phyloP scores from a whole-genome alignment of 2,329 filamentous ascomycete genomes.

The Conoideocrella luteorostrata region DNA sequence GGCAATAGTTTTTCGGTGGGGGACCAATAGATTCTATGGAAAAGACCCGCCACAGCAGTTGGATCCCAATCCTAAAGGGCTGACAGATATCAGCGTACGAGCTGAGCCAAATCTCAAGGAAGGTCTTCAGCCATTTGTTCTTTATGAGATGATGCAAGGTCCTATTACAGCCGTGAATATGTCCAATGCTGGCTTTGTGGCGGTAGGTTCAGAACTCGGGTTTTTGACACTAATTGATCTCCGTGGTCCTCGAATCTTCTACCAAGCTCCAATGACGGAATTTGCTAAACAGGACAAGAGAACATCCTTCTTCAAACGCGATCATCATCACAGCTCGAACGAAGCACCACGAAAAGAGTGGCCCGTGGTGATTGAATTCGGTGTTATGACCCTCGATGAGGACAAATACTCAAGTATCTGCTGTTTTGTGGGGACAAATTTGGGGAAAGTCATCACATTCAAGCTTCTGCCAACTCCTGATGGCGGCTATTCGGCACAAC shows the following conservation, averaged over 20 bases:
- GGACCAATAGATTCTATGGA: constrained; percentile 67
- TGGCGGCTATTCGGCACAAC: constrained; percentile 60
- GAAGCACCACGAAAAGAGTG: constrained; percentile 55
- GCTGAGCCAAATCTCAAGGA: constrained; percentile 69
- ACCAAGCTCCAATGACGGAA: constrained; percentile 64
- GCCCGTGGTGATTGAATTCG: constrained; percentile 80
- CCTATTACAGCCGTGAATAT: constrained; percentile 72
- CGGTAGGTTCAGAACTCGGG: constrained; percentile 77
- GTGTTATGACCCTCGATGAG: constrained; percentile 87
- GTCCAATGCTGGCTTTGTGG: constrained; percentile 91
- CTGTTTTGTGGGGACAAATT: constrained; percentile 83
- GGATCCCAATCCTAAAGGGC: constrained; percentile 57
- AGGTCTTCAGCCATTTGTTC: constrained; percentile 69
- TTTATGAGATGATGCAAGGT: constrained; percentile 80
- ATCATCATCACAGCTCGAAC: constrained; percentile 17
- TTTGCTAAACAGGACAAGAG: constrained; percentile 72
- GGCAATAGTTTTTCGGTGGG: constrained; percentile 81
- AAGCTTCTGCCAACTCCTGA: constrained; percentile 75
- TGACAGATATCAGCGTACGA: constrained; percentile 69
- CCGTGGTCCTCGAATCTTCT: constrained; percentile 79
- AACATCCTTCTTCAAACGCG: constrained; percentile 57
- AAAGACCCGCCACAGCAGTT: constrained; percentile 46
- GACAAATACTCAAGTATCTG: constrained; percentile 93
- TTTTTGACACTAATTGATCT: constrained; percentile 79
- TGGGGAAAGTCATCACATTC: constrained; percentile 80